Percentiles rank a stretch among this genome's conserved stretches.
Evolutionary conservation across 345 rosid species (phyloP).

Genomic region (Firmiana major): DNA sequence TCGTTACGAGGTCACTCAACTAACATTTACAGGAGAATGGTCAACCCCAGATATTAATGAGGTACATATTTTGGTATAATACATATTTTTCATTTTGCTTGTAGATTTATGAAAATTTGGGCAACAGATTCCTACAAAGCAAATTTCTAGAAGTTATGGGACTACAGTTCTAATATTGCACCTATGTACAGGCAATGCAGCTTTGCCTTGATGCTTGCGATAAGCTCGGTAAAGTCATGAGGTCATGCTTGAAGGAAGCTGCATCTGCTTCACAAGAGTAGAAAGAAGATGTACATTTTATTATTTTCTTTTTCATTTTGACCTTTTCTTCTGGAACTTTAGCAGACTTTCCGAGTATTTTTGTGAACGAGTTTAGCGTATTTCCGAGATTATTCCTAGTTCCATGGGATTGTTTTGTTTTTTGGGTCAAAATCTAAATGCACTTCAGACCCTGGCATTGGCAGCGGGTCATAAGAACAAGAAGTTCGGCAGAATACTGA

Average conservation of each 20-base stretch:
- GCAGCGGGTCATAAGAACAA: not conserved
- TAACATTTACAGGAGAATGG: conserved; percentile 85
- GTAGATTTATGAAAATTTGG: not conserved
- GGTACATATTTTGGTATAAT: conserved; percentile 34
- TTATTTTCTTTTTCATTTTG: not conserved
- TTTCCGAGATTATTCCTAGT: not conserved
- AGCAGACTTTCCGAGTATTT: not conserved
- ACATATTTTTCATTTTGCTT: not conserved
- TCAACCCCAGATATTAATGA: conserved; percentile 68
- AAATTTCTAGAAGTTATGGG: not conserved
- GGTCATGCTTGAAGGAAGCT: conserved; percentile 72
- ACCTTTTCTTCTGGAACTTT: not conserved
- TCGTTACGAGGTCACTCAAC: conserved; percentile 82
- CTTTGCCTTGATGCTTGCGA: conserved; percentile 83
- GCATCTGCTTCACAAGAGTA: conserved; percentile 52
- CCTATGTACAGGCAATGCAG: conserved; percentile 72
- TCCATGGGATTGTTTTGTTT: not conserved
- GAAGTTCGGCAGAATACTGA: not conserved
- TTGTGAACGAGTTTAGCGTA: not conserved
- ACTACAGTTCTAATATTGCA: conserved; percentile 1
- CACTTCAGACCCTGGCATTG: not conserved
- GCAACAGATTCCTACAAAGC: not conserved
- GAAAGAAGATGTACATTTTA: not conserved
- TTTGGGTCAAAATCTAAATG: not conserved
- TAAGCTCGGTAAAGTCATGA: conserved; percentile 78